Evolutionary conservation across 2,329 filamentous ascomycete genomes (phyloP), one percentile per base, ranked within the genome.

Genomic region (Leptographium wingfieldii): DNA sequence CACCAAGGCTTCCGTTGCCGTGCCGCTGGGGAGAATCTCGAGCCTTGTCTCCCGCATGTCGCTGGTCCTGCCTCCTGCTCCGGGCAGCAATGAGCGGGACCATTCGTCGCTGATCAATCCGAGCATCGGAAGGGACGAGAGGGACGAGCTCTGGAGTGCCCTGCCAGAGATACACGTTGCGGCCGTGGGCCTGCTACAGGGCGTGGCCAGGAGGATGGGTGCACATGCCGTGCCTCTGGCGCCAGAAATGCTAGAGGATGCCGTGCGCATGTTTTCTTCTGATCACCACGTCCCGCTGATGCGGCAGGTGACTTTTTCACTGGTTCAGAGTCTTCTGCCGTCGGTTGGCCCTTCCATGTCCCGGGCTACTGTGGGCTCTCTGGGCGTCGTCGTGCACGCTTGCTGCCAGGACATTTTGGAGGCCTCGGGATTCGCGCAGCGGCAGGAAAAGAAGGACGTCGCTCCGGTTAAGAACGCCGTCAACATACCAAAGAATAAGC

Each of bases 41-140:
- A 89, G 94, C 69, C 71, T 92, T 40, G 74, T 87, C 2, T 82
- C 81, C 16, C 80, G 92, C 53, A 73, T 96, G 33, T 80, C 88
- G 43, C 83, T 86, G 22, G 78, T 95, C 53, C 75, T 77, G 70
- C 80, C 69, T 64, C 82, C 71, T 40, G 38, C 38, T 40, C 38
- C 38, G 10, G 38, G 38, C 38, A 40, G 38, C 38, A 14, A 40
- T 14, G 38, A 40, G 38, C 38, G 38, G 38, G 74, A 79, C 62
- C 40, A 76, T 64, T 76, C 74, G 2, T 72, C 83, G n/a, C 81
- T 85, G 62, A 77, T 85, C 61, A 92, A 91, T 66, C 77, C 84
- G 9, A 86, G 89, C 63, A 82, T 94, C 63, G 80, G 84, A 38
- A 82, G 87, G 62, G 88, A 95, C 56, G 92, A 96, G 72, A 86